phyloP scores from a whole-genome alignment of 441 rosid genomes.

The Bocquillonia castaneifolia region DNA sequence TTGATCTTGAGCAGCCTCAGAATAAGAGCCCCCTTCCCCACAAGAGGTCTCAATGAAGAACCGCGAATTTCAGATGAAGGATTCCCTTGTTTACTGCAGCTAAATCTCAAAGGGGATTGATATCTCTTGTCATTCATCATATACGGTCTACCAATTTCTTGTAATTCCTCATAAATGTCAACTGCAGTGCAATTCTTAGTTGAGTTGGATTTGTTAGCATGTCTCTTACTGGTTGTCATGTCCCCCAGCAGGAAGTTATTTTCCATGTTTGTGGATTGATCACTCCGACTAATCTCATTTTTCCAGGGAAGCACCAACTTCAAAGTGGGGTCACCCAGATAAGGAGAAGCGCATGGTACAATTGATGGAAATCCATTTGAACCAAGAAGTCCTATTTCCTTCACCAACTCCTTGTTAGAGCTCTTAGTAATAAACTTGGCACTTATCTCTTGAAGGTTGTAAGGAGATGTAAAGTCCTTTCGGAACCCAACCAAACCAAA shows the following conservation, averaged over 20 bases:
- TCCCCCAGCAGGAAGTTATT: constrained; percentile 1
- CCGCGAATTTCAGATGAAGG: constrained; percentile 31
- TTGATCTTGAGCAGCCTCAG: constrained; percentile 42
- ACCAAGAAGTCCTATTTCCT: constrained; percentile 57
- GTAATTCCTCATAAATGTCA: constrained; percentile 22
- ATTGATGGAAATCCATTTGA: constrained; percentile 44
- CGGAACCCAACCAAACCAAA: constrained; percentile 24
- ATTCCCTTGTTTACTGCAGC: constrained; percentile 23
- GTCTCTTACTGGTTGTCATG: constrained; percentile 4
- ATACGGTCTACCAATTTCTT: constrained; percentile 22
- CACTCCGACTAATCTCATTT: constrained; percentile 20
- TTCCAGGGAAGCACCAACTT: constrained; percentile 22
- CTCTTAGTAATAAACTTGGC: constrained; percentile 39
- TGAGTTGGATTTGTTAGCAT: constrained; percentile 15
- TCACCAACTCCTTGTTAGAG: constrained; percentile 46
- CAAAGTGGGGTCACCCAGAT: constrained; percentile 37
- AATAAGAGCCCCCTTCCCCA: constrained; percentile 37
- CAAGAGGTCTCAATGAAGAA: constrained; percentile 35
- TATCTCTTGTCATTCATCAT: constrained; percentile 22
- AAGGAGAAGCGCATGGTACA: constrained; percentile 35
- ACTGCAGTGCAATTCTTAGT: constrained; percentile 14
- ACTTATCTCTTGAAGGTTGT: constrained; percentile 42
- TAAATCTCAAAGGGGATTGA: constrained; percentile 20
- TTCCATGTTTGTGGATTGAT: constrained; percentile 13
- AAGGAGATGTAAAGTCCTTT: constrained; percentile 36